These are phyloP conservation scores for Dioszegia aurantiaca DNA, from an alignment of 768 basidiomycete genomes.

Conservation along the genomic window DNA sequence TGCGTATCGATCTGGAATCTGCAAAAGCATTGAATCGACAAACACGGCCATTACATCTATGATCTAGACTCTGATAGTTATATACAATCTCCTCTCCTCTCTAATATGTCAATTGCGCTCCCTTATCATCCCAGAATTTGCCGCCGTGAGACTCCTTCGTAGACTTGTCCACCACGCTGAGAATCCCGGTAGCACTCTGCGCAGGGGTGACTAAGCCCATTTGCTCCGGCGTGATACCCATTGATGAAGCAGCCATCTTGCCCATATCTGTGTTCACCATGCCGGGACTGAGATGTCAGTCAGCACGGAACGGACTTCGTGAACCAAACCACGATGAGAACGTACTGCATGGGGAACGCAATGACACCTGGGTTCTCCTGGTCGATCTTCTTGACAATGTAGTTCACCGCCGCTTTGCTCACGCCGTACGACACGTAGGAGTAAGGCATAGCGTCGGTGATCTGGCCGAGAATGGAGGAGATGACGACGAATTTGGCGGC, in stretches of 20 bases:
- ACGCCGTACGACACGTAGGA: conserved; percentile 5
- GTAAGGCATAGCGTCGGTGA: background rate
- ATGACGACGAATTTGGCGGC: conserved; percentile 25
- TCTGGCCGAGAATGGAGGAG: conserved; percentile 11
- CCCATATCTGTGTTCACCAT: conserved; percentile 18
- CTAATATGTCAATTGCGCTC: conserved; percentile 3
- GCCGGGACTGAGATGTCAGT: conserved; percentile 11
- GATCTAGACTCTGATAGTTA: no score
- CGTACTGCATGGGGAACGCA: conserved; percentile 12
- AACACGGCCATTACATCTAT: no score
- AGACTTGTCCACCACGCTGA: conserved; percentile 15
- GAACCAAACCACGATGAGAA: no score
- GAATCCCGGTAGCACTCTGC: conserved; percentile 14
- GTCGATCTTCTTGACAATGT: conserved; percentile 11
- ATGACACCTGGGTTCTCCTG: conserved; percentile 10
- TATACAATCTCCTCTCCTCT: no score
- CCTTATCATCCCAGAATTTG: conserved; percentile 13
- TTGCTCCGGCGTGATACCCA: background rate
- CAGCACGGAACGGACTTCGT: no score
- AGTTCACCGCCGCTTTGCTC: conserved; percentile 32
- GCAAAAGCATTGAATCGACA: no score
- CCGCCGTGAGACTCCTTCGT: conserved; percentile 14
- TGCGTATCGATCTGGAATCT: no score
- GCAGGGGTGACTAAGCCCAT: conserved; percentile 6
- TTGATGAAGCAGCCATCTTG: background rate